Conservation (phyloP, 2,329 filamentous ascomycete species). For the Arthrobotrys iridis region DNA sequence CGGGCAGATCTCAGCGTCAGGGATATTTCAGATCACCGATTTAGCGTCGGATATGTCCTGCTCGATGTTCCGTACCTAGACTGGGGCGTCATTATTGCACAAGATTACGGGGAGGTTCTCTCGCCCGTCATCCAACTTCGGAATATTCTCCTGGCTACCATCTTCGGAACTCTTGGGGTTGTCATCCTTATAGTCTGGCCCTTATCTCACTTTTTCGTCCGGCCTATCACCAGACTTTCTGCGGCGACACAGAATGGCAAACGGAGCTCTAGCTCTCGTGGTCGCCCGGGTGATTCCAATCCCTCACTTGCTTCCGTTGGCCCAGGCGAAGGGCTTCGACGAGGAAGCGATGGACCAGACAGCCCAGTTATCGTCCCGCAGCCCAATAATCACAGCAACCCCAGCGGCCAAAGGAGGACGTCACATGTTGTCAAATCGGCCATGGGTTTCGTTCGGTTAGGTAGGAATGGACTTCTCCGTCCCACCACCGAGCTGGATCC, state of each 20-base stretch:
- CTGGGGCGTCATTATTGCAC: slow-evolving; percentile 85
- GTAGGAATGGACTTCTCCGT: neutral
- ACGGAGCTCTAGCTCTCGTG: neutral
- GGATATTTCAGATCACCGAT: slow-evolving; percentile 63
- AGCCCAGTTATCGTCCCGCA: neutral
- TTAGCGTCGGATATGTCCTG: slow-evolving; percentile 83
- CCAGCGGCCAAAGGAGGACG: slow-evolving; percentile 1
- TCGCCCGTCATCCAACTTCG: slow-evolving; percentile 79
- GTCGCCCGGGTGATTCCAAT: slow-evolving; percentile 7
- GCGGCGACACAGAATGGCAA: slow-evolving; percentile 76
- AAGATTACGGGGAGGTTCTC: slow-evolving; percentile 77
- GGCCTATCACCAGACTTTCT: slow-evolving; percentile 80
- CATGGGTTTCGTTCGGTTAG: slow-evolving; percentile 12
- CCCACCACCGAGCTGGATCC: neutral
- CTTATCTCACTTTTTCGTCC: slow-evolving; percentile 81
- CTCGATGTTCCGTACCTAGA: slow-evolving; percentile 73
- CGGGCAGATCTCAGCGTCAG: slow-evolving; percentile 77
- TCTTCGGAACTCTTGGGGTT: slow-evolving; percentile 81
- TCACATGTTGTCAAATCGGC: slow-evolving; percentile 38
- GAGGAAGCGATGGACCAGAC: slow-evolving; percentile 27
- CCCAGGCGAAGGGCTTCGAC: neutral
- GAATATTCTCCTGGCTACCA: slow-evolving; percentile 81
- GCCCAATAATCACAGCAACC: neutral
- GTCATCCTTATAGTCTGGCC: slow-evolving; percentile 78
- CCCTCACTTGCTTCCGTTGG: neutral